These are phyloP conservation scores for Xylariaceae sp. DNA, from an alignment of 2,329 filamentous ascomycete species.

Conservation along the genomic window DNA sequence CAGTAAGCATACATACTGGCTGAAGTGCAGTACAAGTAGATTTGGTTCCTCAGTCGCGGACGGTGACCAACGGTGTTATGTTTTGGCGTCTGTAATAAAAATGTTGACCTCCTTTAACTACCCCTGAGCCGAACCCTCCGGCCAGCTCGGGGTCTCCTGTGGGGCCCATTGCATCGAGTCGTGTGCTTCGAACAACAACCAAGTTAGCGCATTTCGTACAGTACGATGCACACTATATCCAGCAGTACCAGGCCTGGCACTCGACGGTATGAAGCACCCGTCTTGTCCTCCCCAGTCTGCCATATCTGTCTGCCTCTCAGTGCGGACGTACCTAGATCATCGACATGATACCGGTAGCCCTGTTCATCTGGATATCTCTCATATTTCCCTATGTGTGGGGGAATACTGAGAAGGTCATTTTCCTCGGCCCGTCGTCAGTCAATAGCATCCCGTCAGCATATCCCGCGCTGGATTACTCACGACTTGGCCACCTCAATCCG, in stretches of 20 bases:
- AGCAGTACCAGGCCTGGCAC: not conserved
- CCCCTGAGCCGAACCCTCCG: slow-evolving; percentile 8
- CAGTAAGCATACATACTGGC: too few relatives aligned
- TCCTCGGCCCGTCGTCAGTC: slow-evolving; percentile 63
- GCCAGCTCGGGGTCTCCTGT: slow-evolving; percentile 11
- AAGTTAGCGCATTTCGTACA: too few relatives aligned
- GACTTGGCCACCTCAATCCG: slow-evolving; percentile 62
- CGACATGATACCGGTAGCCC: slow-evolving; percentile 24
- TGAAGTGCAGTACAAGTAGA: too few relatives aligned
- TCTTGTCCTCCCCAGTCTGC: not conserved
- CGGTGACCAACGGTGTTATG: too few relatives aligned
- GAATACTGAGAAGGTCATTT: slow-evolving; percentile 91
- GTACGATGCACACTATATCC: too few relatives aligned
- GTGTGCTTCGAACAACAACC: not conserved
- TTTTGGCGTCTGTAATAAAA: too few relatives aligned
- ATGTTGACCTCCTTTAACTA: not conserved
- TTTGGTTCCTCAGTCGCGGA: too few relatives aligned
- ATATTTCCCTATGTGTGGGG: slow-evolving; percentile 41
- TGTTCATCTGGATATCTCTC: slow-evolving; percentile 15
- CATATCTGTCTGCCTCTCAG: slow-evolving; percentile 7
- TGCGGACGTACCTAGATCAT: slow-evolving; percentile 1
- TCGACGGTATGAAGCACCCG: too few relatives aligned
- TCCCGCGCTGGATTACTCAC: slow-evolving; percentile 56
- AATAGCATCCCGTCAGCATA: slow-evolving; percentile 52
- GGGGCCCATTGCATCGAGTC: not conserved